A percentile compares a stretch with the other conserved stretches of the same genome.
These are phyloP conservation scores for Starmerella sirachaensis DNA, from an alignment of 805 yeast species.

Conservation along the genomic window DNA sequence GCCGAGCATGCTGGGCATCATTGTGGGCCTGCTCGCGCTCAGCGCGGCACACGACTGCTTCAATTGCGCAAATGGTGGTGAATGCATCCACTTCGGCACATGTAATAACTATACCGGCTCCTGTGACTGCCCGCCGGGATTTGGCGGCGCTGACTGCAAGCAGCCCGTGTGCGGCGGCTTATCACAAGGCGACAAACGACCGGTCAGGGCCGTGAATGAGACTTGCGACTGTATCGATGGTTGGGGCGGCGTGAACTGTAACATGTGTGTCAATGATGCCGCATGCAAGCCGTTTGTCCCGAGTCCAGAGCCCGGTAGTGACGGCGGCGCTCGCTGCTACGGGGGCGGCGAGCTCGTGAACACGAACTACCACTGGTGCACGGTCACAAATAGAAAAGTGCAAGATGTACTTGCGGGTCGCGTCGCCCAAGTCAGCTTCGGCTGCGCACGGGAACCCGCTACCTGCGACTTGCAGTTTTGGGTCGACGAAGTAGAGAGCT, in stretches of 20 bases:
- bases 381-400: conserved; percentile 80
- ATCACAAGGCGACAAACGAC: conserved; percentile 53
- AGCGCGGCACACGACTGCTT: conserved; percentile 41
- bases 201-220: conserved; percentile 37
- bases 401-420: conserved; percentile 66
- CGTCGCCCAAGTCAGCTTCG: conserved; percentile 83
- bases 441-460: conserved; percentile 57
- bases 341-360: conserved; percentile 72
- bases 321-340: conserved; percentile 73
- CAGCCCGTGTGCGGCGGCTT: conserved; percentile 79
- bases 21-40: conserved; percentile 1
- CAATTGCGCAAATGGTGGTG: conserved; percentile 82
- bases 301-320: conserved; percentile 63
- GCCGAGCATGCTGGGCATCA: background rate
- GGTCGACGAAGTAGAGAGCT: conserved; percentile 83
- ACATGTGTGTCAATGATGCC: conserved; percentile 55
- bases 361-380: conserved; percentile 78
- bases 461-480: conserved; percentile 88
- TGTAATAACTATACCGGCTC: conserved; percentile 82
- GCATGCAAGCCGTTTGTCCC: conserved; percentile 72
- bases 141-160: conserved; percentile 87
- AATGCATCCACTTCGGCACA: conserved; percentile 78
- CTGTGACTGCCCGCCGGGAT: conserved; percentile 87
- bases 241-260: conserved; percentile 93
- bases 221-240: conserved; percentile 69